A percentile compares a stretch with the other conserved stretches of the same genome.
Conservation (phyloP, 306 rosid species). For the Leucaena leucocephala region DNA sequence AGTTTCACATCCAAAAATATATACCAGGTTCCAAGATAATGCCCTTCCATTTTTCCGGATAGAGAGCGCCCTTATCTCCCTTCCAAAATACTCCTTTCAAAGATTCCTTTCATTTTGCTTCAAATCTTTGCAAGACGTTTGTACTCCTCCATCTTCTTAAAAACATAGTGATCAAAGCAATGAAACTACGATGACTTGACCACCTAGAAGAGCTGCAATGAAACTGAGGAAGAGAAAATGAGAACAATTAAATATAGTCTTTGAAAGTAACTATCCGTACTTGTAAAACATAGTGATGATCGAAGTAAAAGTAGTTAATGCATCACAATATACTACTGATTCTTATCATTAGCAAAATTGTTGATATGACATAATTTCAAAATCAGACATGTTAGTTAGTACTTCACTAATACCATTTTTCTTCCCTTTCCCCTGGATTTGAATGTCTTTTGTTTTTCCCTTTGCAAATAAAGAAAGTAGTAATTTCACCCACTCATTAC, state of each 20-base stretch:
- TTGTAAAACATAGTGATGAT: neutral
- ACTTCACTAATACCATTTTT: neutral
- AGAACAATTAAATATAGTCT: conserved; percentile 23
- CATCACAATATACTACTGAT: neutral
- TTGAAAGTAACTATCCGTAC: conserved; percentile 11
- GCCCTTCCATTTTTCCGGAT: conserved; percentile 58
- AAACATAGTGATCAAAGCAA: too few relatives aligned
- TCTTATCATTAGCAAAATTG: neutral
- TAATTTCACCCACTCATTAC: too few relatives aligned
- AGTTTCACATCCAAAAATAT: neutral
- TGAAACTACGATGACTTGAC: conserved; percentile 47
- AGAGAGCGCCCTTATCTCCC: conserved; percentile 57
- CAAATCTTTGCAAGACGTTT: conserved; percentile 71
- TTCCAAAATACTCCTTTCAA: conserved; percentile 54
- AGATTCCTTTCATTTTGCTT: conserved; percentile 66
- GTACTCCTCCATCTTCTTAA: conserved; percentile 68
- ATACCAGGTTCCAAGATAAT: too few relatives aligned
- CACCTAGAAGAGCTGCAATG: conserved; percentile 83
- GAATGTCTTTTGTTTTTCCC: neutral
- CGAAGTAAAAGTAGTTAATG: neutral
- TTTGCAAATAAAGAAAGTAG: neutral
- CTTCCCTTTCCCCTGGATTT: neutral
- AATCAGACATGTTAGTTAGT: neutral
- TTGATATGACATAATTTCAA: neutral
- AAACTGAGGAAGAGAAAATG: conserved; percentile 53